phyloP scores from a whole-genome alignment of 2,329 filamentous ascomycete genomes.

The Fusarium sp. region DNA sequence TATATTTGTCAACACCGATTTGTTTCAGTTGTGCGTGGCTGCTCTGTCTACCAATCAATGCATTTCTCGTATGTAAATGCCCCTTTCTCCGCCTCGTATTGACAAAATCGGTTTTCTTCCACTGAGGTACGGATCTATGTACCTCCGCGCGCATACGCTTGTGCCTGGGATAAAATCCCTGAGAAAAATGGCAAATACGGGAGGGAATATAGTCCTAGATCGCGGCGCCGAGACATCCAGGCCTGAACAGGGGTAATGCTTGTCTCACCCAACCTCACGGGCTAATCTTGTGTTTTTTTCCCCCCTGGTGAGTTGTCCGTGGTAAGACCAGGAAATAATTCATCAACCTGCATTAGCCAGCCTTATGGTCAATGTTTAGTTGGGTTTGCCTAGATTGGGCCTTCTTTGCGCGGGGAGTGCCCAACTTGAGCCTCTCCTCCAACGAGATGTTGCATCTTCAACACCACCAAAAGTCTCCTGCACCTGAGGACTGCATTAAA shows the following conservation, averaged over 20 bases:
- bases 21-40: conserved; percentile 33
- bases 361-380: conserved; percentile 14
- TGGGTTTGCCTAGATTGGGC: no score
- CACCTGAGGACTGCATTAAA: conserved; percentile 22
- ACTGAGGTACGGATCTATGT: not conserved
- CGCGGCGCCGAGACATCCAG: not conserved
- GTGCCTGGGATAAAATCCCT: not conserved
- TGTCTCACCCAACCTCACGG: conserved; percentile 16
- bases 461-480: conserved; percentile 10
- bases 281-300: not conserved
- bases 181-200: not conserved
- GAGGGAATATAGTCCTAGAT: conserved; percentile 6
- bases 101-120: not conserved
- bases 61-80: conserved; percentile 22
- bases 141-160: conserved; percentile 12
- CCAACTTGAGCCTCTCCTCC: conserved; percentile 32
- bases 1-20: conserved; percentile 16
- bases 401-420: not conserved
- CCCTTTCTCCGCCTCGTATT: conserved; percentile 24
- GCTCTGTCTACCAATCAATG: conserved; percentile 29
- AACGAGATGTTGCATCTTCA: conserved; percentile 28
- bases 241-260: conserved; percentile 1
- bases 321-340: conserved; percentile 1
- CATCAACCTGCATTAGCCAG: conserved; percentile 37
- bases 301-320: conserved; percentile 13